Percentiles rank a stretch among this genome's conserved stretches.
Evolutionary conservation across 129 eudicot genomes (phyloP).

Genomic region (Flaveria linearis): DNA sequence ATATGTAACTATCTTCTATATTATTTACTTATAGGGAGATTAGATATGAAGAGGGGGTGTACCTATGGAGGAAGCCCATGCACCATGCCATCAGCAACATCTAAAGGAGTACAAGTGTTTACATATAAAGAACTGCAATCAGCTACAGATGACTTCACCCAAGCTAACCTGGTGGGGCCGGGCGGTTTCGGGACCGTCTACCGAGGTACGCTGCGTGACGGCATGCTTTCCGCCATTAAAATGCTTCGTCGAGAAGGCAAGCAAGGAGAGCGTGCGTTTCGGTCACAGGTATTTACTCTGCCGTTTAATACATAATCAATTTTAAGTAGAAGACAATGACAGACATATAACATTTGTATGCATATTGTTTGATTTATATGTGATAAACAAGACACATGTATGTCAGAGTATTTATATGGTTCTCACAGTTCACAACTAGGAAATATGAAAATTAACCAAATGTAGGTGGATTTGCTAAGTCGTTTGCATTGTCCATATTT

Average conservation of each 20-base stretch:
- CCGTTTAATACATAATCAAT: background rate
- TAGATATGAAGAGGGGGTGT: constrained; percentile 59
- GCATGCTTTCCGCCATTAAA: constrained; percentile 75
- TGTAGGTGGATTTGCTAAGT: constrained; percentile 90
- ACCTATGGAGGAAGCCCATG: constrained; percentile 51
- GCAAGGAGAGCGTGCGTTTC: constrained; percentile 89
- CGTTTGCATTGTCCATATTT: constrained; percentile 66
- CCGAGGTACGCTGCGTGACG: constrained; percentile 68
- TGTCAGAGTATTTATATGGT: background rate
- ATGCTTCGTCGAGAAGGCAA: constrained; percentile 70
- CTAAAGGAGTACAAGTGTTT: constrained; percentile 78
- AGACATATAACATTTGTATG: background rate
- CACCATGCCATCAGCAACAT: constrained; percentile 34
- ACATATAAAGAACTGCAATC: constrained; percentile 74
- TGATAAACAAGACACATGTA: background rate
- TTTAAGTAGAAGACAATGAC: background rate
- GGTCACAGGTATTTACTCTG: constrained; percentile 53
- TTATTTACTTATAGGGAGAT: background rate
- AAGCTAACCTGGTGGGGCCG: constrained; percentile 60
- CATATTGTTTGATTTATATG: background rate
- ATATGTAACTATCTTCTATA: background rate
- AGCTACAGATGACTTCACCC: constrained; percentile 66
- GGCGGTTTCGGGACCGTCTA: constrained; percentile 78
- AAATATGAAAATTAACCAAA: constrained; percentile 7
- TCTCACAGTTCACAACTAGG: background rate